Conservation (phyloP, 2,329 filamentous ascomycete species). For the Aspergillus fumigatiaffinis region DNA sequence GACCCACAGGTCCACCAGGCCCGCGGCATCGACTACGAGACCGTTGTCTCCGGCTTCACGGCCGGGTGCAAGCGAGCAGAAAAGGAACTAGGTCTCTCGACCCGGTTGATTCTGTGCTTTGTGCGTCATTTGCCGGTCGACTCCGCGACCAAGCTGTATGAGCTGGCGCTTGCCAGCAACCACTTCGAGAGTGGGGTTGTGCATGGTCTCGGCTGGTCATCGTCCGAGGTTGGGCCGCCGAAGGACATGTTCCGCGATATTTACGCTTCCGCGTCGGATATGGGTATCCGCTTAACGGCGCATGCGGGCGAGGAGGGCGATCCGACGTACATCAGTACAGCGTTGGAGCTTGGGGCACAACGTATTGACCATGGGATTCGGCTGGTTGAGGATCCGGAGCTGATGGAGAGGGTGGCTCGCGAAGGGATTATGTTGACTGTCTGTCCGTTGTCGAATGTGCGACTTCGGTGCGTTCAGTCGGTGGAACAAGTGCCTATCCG, state of each 20-base stretch:
- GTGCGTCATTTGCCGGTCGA: constrained; percentile 63
- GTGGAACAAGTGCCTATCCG: constrained; percentile 59
- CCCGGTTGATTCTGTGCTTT: constrained; percentile 67
- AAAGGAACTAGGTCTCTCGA: constrained; percentile 60
- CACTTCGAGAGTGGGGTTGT: constrained; percentile 51
- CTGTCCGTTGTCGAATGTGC: constrained; percentile 71
- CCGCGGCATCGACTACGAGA: constrained; percentile 60
- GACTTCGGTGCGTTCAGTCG: constrained; percentile 52
- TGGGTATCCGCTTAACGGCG: constrained; percentile 61
- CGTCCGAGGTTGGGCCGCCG: constrained; percentile 54
- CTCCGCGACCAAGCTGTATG: constrained; percentile 47
- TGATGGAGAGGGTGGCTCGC: constrained; percentile 57
- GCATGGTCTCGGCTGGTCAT: constrained; percentile 64
- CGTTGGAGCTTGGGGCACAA: constrained; percentile 60
- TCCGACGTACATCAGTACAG: constrained; percentile 59
- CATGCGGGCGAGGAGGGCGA: constrained; percentile 76
- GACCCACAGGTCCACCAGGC: constrained; percentile 71
- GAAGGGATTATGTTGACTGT: constrained; percentile 62
- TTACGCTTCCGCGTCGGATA: constrained; percentile 52
- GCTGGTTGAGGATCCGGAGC: constrained; percentile 55
- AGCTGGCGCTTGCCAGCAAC: constrained; percentile 36
- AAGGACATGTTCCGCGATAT: constrained; percentile 59
- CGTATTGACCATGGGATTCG: constrained; percentile 74
- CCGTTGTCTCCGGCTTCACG: constrained; percentile 61
- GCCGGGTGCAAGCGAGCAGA: constrained; percentile 59